Percentiles rank a stretch among this genome's conserved stretches.
These are phyloP conservation scores for Noccaea bulbosa DNA, from an alignment of 345 rosid species.

Conservation along the genomic window DNA sequence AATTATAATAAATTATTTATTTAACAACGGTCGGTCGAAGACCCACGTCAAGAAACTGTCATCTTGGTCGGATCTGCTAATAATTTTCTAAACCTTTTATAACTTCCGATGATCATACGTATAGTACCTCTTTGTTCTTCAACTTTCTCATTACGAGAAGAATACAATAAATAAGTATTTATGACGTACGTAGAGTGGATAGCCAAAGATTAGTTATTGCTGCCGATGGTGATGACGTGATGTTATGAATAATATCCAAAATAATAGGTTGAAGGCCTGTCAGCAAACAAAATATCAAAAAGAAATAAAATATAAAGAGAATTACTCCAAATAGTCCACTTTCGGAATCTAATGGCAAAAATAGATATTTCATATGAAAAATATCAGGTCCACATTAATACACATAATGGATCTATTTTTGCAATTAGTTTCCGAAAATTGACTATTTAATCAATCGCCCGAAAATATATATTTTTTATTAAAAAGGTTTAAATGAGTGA, in stretches of 20 bases:
- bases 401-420: too few relatives aligned
- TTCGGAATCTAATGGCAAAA: too few relatives aligned
- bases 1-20: neutral
- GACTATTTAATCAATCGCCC: too few relatives aligned
- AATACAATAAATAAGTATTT: neutral
- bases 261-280: too few relatives aligned
- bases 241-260: neutral
- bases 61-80: constrained; percentile 32
- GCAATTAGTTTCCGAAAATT: too few relatives aligned
- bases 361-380: too few relatives aligned
- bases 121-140: neutral
- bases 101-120: neutral
- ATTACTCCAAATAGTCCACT: too few relatives aligned
- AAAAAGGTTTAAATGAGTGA: too few relatives aligned
- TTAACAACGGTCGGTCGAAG: constrained; percentile 14
- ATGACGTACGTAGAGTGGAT: neutral
- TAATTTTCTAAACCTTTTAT: neutral
- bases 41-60: constrained; percentile 35
- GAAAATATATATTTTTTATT: too few relatives aligned
- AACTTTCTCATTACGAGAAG: neutral
- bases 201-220: neutral
- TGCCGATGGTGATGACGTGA: neutral
- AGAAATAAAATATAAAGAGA: too few relatives aligned
- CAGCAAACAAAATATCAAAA: neutral
- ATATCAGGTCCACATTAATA: too few relatives aligned